Evolutionary conservation across 2,329 filamentous ascomycete genomes (phyloP).

Genomic region (Sphaerulina vaccinii): DNA sequence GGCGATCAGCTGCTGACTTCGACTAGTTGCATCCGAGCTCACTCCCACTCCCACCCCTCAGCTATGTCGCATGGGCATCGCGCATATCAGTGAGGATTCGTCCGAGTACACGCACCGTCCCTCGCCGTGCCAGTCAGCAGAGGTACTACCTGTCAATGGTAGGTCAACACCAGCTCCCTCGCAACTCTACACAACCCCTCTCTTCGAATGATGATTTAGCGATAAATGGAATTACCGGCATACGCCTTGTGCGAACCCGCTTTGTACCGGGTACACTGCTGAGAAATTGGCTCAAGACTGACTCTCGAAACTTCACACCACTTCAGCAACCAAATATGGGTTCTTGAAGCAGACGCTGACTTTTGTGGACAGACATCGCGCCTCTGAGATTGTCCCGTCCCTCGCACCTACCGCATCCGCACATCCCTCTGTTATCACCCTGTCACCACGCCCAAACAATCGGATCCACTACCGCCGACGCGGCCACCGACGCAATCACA

Average conservation of each 20-base stretch:
- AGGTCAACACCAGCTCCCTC: background rate
- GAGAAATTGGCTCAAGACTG: slow-evolving; percentile 18
- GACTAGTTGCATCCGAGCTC: background rate
- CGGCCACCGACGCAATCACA: slow-evolving; percentile 25
- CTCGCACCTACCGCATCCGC: slow-evolving; percentile 27
- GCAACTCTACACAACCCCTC: background rate
- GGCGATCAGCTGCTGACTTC: background rate
- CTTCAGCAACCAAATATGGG: background rate
- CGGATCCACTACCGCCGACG: slow-evolving; percentile 26
- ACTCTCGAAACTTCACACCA: background rate
- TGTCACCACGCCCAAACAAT: slow-evolving; percentile 30
- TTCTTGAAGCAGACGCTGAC: background rate
- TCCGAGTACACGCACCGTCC: background rate
- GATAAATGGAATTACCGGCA: slow-evolving; percentile 32
- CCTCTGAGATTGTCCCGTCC: background rate
- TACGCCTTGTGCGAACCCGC: slow-evolving; percentile 11
- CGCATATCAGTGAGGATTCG: background rate
- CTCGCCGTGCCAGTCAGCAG: too few species aligned
- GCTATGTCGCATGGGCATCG: background rate
- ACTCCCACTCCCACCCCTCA: background rate
- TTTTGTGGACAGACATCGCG: background rate
- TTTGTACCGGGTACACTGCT: slow-evolving; percentile 20
- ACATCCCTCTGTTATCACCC: slow-evolving; percentile 31
- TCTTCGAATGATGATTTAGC: slow-evolving; percentile 26
- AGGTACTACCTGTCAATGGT: too few species aligned